Evolutionary conservation across 805 yeast genomes (phyloP).

Genomic region (Candida vartiovaarae): DNA sequence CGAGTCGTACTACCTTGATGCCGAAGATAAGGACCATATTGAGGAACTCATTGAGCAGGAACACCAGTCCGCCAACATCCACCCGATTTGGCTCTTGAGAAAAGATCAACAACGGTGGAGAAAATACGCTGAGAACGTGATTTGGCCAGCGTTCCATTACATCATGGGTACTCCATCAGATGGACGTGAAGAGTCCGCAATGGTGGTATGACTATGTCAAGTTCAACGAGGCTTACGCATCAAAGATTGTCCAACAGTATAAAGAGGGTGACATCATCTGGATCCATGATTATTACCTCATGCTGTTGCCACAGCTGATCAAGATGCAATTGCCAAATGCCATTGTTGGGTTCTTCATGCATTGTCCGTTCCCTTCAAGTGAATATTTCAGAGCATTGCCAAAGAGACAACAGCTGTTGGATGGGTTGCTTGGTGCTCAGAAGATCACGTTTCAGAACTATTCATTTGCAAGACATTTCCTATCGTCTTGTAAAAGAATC

Average conservation of each 20-base stretch:
- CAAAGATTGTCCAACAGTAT: conserved; percentile 65
- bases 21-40: conserved; percentile 44
- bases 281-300: conserved; percentile 91
- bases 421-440: conserved; percentile 89
- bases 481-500: conserved; percentile 82
- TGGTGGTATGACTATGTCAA: conserved; percentile 89
- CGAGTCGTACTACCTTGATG: conserved; percentile 57
- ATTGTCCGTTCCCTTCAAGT: conserved; percentile 92
- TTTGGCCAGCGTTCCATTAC: conserved; percentile 96
- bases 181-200: conserved; percentile 58
- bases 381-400: conserved; percentile 90
- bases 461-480: conserved; percentile 84
- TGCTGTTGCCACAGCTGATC: conserved; percentile 80
- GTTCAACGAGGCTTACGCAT: conserved; percentile 86
- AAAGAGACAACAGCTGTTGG: conserved; percentile 72
- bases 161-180: conserved; percentile 71
- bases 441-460: conserved; percentile 80
- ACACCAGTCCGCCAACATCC: conserved; percentile 46
- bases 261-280: conserved; percentile 87
- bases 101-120: conserved; percentile 82
- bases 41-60: conserved; percentile 41
- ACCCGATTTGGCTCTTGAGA: conserved; percentile 85
- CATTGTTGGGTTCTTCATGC: conserved; percentile 85
- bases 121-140: conserved; percentile 76
- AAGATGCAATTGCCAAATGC: conserved; percentile 74